A percentile compares a stretch with the other conserved stretches of the same genome.
phyloP scores from a whole-genome alignment of 495 filamentous ascomycete species.

The Xylona heveae region DNA sequence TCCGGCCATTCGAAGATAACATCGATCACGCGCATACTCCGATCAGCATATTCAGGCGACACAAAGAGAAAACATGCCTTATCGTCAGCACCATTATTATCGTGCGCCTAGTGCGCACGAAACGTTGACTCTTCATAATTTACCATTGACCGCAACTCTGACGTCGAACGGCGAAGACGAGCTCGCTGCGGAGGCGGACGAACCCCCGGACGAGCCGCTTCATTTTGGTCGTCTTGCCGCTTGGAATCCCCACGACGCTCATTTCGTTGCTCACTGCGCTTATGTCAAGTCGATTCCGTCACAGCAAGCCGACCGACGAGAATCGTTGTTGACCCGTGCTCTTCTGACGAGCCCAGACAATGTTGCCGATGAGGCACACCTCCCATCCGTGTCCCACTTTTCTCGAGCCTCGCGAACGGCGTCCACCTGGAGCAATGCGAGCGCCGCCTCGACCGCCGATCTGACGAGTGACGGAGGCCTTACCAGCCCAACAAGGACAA shows the following conservation, averaged over 20 bases:
- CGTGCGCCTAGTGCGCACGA: too few species aligned
- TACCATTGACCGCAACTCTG: constrained; percentile 6
- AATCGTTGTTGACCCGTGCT: constrained; percentile 64
- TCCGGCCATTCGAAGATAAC: too few species aligned
- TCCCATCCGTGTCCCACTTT: constrained; percentile 15
- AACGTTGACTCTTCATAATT: constrained; percentile 5
- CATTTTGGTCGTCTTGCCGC: constrained; percentile 16
- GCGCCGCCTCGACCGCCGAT: constrained; percentile 61
- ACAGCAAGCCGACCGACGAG: constrained; percentile 27
- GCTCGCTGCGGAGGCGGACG: constrained; percentile 28
- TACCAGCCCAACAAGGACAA: constrained; percentile 77
- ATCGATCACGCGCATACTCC: too few species aligned
- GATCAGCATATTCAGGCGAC: too few species aligned
- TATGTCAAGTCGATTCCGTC: constrained; percentile 20
- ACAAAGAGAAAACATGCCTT: too few species aligned
- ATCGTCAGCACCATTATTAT: too few species aligned
- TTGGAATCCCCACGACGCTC: constrained; percentile 14
- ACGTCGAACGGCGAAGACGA: constrained; percentile 21
- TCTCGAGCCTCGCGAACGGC: constrained; percentile 26
- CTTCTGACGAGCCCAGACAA: constrained; percentile 42
- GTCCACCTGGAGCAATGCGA: constrained; percentile 58
- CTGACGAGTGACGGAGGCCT: constrained; percentile 79
- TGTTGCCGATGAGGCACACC: constrained; percentile 2
- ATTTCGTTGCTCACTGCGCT: constrained; percentile 13
- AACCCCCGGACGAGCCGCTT: constrained; percentile 22